These are phyloP conservation scores for Hypoxylon sp. DNA, from an alignment of 2,329 filamentous ascomycete species.

Conservation along the genomic window DNA sequence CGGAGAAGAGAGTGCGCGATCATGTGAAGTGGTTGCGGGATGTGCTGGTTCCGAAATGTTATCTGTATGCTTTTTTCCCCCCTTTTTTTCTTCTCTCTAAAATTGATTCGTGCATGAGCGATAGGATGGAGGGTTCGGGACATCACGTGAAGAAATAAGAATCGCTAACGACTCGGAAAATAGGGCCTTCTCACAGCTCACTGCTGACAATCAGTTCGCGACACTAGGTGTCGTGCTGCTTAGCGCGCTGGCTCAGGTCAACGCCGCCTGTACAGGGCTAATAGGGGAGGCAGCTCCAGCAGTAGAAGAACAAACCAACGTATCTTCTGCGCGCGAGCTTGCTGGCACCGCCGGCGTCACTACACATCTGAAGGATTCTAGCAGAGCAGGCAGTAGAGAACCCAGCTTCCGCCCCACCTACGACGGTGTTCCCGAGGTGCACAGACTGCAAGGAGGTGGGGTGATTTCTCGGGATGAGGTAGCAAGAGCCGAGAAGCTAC, in stretches of 20 bases:
- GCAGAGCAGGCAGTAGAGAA: not conserved
- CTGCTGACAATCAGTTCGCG: conserved; percentile 80
- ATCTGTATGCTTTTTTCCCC: conserved; percentile 58
- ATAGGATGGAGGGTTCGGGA: no score
- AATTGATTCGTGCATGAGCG: no score
- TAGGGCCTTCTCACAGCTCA: conserved; percentile 77
- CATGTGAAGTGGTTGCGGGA: conserved; percentile 60
- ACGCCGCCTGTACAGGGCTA: conserved; percentile 60
- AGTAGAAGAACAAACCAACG: not conserved
- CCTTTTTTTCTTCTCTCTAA: not conserved
- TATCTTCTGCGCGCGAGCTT: not conserved
- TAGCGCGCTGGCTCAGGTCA: conserved; percentile 72
- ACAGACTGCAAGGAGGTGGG: conserved; percentile 26
- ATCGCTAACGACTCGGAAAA: not conserved
- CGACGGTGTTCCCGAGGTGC: not conserved
- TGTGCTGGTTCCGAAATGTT: conserved; percentile 60
- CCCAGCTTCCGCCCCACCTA: not conserved
- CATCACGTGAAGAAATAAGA: not conserved
- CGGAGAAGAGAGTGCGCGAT: conserved; percentile 32
- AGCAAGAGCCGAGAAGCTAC: conserved; percentile 43
- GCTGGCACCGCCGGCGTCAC: not conserved
- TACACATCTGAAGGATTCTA: not conserved
- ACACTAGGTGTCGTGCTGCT: conserved; percentile 78
- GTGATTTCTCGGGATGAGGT: conserved; percentile 51
- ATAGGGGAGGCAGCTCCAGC: conserved; percentile 46